A percentile compares a stretch with the other conserved stretches of the same genome.
phyloP scores from a whole-genome alignment of 257 asterid genomes.

The Plantago major region DNA sequence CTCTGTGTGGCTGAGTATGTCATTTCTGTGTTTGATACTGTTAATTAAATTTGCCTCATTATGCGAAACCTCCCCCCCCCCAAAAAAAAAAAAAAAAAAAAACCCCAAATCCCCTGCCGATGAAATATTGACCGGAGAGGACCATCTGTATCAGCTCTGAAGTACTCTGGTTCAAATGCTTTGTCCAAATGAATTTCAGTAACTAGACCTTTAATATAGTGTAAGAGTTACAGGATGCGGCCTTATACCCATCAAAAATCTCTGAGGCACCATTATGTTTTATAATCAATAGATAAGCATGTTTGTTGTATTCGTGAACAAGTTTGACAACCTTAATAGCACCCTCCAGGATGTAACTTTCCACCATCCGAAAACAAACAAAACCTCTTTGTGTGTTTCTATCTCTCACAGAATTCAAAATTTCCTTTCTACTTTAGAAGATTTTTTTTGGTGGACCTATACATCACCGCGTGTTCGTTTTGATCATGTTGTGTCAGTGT shows the following conservation, averaged over 20 bases:
- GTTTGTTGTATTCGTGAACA: neutral
- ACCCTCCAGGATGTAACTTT: neutral
- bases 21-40: neutral
- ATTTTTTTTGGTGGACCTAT: neutral
- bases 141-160: neutral
- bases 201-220: too few relatives aligned
- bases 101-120: too few relatives aligned
- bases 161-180: neutral
- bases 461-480: neutral
- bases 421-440: neutral
- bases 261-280: neutral
- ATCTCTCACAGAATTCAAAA: neutral
- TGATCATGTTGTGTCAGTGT: neutral
- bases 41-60: too few relatives aligned
- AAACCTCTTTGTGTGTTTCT: neutral
- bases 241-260: too few relatives aligned
- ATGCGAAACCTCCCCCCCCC: too few relatives aligned
- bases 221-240: too few relatives aligned
- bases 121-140: neutral
- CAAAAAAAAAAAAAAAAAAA: too few relatives aligned
- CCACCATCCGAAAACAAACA: neutral
- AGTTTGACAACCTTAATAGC: neutral
- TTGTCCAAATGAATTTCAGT: too few relatives aligned
- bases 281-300: neutral
- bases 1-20: neutral